Evolutionary conservation across 805 yeast species (phyloP).

Genomic region (Candida koratica): DNA sequence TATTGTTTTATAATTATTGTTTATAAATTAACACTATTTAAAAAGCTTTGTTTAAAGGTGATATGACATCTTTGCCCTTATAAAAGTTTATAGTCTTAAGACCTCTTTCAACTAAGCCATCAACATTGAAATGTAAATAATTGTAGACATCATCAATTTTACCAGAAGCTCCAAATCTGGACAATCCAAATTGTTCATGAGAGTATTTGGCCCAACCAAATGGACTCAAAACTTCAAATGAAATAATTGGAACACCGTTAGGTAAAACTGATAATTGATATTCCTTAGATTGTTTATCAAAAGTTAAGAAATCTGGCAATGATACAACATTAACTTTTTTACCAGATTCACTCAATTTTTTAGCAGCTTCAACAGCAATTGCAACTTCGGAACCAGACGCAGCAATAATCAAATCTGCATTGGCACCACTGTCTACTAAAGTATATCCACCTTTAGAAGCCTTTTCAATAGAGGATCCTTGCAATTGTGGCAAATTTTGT

Average conservation of each 20-base stretch:
- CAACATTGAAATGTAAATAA: conserved; percentile 85
- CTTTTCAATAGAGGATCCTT: conserved; percentile 86
- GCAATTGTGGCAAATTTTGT: conserved; percentile 90
- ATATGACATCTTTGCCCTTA: conserved; percentile 50
- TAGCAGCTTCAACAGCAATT: conserved; percentile 76
- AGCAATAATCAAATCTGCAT: conserved; percentile 67
- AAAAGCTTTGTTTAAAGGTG: conserved; percentile 81
- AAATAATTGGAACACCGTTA: conserved; percentile 87
- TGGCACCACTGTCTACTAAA: conserved; percentile 47
- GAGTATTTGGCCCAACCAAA: conserved; percentile 93
- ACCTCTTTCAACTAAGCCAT: conserved; percentile 87
- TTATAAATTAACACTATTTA: conserved; percentile 23
- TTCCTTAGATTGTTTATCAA: conserved; percentile 76
- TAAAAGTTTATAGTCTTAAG: conserved; percentile 73
- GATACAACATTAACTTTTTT: conserved; percentile 81
- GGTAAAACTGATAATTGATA: conserved; percentile 88
- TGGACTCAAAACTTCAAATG: conserved; percentile 90
- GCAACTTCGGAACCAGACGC: conserved; percentile 95
- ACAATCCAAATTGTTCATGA: conserved; percentile 93
- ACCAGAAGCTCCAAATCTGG: conserved; percentile 97
- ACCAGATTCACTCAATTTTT: conserved; percentile 63
- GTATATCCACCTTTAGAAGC: conserved; percentile 95
- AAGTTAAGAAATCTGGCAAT: conserved; percentile 87
- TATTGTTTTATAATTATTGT: no score
- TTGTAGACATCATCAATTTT: conserved; percentile 79